These are phyloP conservation scores for Trichocladium uniseriatum DNA, from an alignment of 495 filamentous ascomycete genomes.

Conservation along the genomic window DNA sequence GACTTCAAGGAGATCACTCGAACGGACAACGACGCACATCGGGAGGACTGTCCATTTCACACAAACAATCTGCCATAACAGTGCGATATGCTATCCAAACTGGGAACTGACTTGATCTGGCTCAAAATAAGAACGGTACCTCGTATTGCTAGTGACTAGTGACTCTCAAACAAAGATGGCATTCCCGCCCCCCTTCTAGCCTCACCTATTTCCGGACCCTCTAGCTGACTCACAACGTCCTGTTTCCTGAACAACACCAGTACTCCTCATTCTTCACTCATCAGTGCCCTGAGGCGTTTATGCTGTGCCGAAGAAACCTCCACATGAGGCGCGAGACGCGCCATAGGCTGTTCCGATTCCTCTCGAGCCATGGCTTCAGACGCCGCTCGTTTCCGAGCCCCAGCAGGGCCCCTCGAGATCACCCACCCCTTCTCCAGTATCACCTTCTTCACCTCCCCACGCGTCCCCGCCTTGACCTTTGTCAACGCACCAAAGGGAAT, in stretches of 20 bases:
- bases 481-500: slow-evolving; percentile 11
- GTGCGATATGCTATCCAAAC: too few relatives aligned
- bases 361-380: neutral
- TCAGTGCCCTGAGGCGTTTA: neutral
- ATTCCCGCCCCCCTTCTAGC: too few relatives aligned
- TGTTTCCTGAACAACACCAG: too few relatives aligned
- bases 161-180: too few relatives aligned
- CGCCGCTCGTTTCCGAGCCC: too few relatives aligned
- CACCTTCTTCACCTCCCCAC: neutral
- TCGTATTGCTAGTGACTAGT: too few relatives aligned
- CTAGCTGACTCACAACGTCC: too few relatives aligned
- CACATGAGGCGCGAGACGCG: neutral
- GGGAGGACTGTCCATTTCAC: slow-evolving; percentile 9
- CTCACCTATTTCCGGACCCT: too few relatives aligned
- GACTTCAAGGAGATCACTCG: slow-evolving; percentile 8
- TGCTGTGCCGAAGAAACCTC: neutral
- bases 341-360: neutral
- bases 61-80: slow-evolving; percentile 4
- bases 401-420: neutral
- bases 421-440: slow-evolving; percentile 7
- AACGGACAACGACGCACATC: slow-evolving; percentile 13
- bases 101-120: too few relatives aligned
- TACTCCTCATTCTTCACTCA: neutral
- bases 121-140: too few relatives aligned
- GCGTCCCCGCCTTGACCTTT: neutral